Evolutionary conservation across 257 asterid species (phyloP).

Genomic region (Petunia axillaris): DNA sequence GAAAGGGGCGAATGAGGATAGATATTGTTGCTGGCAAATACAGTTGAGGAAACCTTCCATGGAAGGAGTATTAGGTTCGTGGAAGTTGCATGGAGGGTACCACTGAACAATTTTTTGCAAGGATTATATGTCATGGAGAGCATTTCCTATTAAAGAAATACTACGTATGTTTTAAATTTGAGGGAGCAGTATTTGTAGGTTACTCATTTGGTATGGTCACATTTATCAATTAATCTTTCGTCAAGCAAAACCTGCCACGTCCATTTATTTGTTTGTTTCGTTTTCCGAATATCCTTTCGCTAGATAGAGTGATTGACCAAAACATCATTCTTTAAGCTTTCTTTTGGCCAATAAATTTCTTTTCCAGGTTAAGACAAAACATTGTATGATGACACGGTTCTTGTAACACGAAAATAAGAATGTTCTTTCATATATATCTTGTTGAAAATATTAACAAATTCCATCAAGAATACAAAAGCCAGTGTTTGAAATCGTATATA

Average conservation of each 20-base stretch:
- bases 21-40: constrained; percentile 21
- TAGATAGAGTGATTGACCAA: background rate
- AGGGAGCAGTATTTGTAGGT: background rate
- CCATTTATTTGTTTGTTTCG: too few species aligned
- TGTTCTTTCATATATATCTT: constrained; percentile 25
- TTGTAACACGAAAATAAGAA: background rate
- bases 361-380: constrained; percentile 28
- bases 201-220: background rate
- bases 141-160: constrained; percentile 8
- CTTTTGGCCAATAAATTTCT: too few species aligned
- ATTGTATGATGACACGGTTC: background rate
- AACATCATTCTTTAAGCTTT: background rate
- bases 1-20: constrained; percentile 17
- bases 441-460: background rate
- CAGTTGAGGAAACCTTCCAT: constrained; percentile 30
- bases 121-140: constrained; percentile 20
- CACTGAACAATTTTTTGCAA: background rate
- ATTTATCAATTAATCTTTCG: background rate
- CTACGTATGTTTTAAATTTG: background rate
- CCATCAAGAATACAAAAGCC: background rate
- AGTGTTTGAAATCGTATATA: constrained; percentile 20
- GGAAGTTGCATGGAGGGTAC: constrained; percentile 58
- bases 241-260: too few species aligned
- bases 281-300: background rate
- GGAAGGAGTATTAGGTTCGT: constrained; percentile 26